phyloP scores from a whole-genome alignment of 176 grass and related monocot genomes.

The Cenchrus americanus region DNA sequence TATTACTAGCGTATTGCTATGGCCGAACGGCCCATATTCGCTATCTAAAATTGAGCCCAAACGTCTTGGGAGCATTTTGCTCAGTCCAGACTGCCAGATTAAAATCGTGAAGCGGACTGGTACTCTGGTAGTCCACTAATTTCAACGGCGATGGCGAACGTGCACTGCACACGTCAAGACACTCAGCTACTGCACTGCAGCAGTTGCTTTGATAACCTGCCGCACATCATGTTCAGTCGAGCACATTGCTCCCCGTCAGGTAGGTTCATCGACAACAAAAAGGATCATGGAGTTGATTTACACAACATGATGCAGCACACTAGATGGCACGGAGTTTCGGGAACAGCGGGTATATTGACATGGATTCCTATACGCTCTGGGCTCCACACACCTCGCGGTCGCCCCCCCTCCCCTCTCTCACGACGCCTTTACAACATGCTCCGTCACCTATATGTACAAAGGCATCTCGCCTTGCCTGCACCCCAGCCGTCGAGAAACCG shows the following conservation, averaged over 20 bases:
- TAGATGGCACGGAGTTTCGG: not conserved
- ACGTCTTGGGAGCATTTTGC: too few species aligned
- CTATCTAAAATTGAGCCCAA: too few species aligned
- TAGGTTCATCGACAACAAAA: too few species aligned
- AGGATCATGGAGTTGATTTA: too few species aligned
- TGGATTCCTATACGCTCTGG: slow-evolving; percentile 33
- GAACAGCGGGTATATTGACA: slow-evolving; percentile 11
- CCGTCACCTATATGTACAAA: slow-evolving; percentile 28
- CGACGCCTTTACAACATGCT: not conserved
- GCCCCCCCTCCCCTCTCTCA: too few species aligned
- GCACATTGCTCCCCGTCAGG: too few species aligned
- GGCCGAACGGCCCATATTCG: too few species aligned
- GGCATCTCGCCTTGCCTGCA: not conserved
- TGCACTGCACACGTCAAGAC: not conserved
- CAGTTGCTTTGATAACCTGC: not conserved
- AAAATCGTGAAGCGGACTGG: not conserved
- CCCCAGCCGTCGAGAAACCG: not conserved
- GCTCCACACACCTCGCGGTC: not conserved
- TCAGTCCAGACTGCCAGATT: too few species aligned
- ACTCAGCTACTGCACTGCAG: not conserved
- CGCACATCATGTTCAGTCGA: not conserved
- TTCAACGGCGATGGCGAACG: not conserved
- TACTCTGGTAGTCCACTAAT: not conserved
- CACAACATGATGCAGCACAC: too few species aligned
- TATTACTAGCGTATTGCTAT: too few species aligned